Evolutionary conservation across 1,284 basidiomycete species (phyloP).

Genomic region (Lignosus rhinocerotis): DNA sequence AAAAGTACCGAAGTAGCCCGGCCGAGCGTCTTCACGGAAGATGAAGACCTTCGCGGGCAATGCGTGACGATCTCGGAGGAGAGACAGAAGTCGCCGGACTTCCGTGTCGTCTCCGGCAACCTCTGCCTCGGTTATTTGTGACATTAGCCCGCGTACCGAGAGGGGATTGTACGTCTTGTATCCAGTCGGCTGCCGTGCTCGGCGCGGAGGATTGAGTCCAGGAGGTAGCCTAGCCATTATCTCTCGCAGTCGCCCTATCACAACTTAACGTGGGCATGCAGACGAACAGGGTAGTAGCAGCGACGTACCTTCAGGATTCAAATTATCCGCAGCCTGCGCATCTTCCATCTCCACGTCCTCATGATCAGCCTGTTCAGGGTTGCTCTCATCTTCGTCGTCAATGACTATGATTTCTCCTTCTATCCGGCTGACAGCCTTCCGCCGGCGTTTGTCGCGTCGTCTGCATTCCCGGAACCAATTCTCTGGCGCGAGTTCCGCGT

Average conservation of each 20-base stretch:
- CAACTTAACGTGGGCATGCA: background rate
- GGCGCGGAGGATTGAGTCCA: constrained; percentile 33
- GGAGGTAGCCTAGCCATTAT: constrained; percentile 41
- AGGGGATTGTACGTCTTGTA: constrained; percentile 38
- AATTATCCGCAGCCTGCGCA: constrained; percentile 22
- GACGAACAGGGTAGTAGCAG: background rate
- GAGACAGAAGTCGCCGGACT: constrained; percentile 55
- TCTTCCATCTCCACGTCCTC: constrained; percentile 13
- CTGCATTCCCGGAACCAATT: constrained; percentile 60
- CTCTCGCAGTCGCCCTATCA: constrained; percentile 43
- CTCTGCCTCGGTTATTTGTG: constrained; percentile 73
- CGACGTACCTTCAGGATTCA: constrained; percentile 42
- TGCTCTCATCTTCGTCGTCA: constrained; percentile 36
- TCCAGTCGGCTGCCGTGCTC: constrained; percentile 22
- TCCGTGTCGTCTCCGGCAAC: constrained; percentile 64
- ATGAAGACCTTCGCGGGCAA: constrained; percentile 75
- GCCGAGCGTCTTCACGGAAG: constrained; percentile 75
- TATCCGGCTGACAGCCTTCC: constrained; percentile 24
- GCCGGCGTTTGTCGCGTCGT: constrained; percentile 24
- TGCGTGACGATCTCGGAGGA: constrained; percentile 57
- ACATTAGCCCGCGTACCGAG: constrained; percentile 58
- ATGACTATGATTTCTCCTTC: constrained; percentile 54
- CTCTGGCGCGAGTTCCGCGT: constrained; percentile 63
- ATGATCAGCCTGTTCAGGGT: constrained; percentile 24
- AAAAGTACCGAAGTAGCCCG: constrained; percentile 88